Percentiles rank a stretch among this genome's conserved stretches.
Conservation (phyloP, 1,284 basidiomycete species). For the Uromyces viciae-fabae region DNA sequence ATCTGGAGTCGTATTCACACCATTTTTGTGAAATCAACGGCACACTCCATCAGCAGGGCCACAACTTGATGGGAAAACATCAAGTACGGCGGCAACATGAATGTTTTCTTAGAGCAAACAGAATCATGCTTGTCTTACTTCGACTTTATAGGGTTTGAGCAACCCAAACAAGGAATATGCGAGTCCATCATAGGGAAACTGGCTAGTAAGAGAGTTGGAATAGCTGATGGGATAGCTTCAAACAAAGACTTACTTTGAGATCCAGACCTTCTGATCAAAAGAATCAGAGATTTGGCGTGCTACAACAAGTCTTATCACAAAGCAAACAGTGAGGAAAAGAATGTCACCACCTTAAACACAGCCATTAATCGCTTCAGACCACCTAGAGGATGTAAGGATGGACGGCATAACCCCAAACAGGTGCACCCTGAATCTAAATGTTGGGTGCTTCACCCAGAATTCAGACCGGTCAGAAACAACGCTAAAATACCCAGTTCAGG, state of each 20-base stretch:
- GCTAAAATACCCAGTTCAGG: too few species aligned
- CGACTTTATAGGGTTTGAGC: background rate
- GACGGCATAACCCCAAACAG: background rate
- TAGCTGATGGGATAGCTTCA: background rate
- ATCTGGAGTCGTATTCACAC: background rate
- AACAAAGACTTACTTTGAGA: background rate
- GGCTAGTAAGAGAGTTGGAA: too few species aligned
- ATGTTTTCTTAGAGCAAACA: too few species aligned
- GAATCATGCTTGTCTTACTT: too few species aligned
- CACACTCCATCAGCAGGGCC: too few species aligned
- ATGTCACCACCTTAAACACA: background rate
- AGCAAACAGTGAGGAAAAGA: background rate
- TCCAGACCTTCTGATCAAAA: background rate
- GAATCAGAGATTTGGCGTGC: background rate
- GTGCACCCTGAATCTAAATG: background rate
- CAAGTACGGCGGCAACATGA: too few species aligned
- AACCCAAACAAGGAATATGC: background rate
- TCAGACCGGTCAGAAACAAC: background rate
- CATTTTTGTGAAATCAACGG: too few species aligned
- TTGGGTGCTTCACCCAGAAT: background rate
- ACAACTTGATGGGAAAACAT: too few species aligned
- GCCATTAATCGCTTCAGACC: background rate
- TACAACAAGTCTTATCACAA: background rate
- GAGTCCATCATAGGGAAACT: background rate
- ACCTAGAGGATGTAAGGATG: too few species aligned